Base-by-base conservation (phyloP, 2,329 filamentous ascomycete genomes). In the Aureobasidium sp. region DNA sequence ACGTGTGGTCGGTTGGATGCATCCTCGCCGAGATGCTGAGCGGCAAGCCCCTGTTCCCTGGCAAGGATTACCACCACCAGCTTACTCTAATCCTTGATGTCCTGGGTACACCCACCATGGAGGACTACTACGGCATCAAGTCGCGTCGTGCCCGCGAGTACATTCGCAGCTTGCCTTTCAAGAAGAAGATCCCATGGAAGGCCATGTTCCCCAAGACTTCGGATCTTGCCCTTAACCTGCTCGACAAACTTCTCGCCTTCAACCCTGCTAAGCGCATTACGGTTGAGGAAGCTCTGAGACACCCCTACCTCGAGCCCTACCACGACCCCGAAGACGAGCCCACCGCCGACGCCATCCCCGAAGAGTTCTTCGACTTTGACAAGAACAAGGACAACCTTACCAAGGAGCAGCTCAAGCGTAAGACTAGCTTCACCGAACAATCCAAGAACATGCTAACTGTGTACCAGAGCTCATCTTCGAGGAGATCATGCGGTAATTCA, bases 101-200 rank as follows among this genome's bases (percentile, higher is more conserved):
- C 57, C 88, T 99, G 63, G 94, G 94, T 66, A 99, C 94, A 3
- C 94, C 94, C 2, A 99, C 94, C 14, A 99, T 99, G 94, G 94
- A 99, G 76, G 94, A 99, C 75, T 99, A 99, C 83, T 99, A 99
- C 71, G 94, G 94, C 67, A 99, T 99, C 84, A 99, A 99, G 80
- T 97, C 94, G 60, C 89, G 94, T 67, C 90, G 94, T 71, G 94
- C 94, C 56, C 86, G 94, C 67, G 94, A 99, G 78, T 99, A 99
- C 79, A 99, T 99, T 73, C 91, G 94, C 65, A 97, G 97, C 80
- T 63, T 74, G 64, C 72, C 72, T 22, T 74, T 72, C 67, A 74
- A 74, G 72, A 67, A 65, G 63, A 97, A 97, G 86, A 95, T 97
- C 52, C 92, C 94, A 0, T 94, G 97, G 85, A 90, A 94, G 75